Conservation (phyloP, 2,329 filamentous ascomycete species). For the Fusarium citri region DNA sequence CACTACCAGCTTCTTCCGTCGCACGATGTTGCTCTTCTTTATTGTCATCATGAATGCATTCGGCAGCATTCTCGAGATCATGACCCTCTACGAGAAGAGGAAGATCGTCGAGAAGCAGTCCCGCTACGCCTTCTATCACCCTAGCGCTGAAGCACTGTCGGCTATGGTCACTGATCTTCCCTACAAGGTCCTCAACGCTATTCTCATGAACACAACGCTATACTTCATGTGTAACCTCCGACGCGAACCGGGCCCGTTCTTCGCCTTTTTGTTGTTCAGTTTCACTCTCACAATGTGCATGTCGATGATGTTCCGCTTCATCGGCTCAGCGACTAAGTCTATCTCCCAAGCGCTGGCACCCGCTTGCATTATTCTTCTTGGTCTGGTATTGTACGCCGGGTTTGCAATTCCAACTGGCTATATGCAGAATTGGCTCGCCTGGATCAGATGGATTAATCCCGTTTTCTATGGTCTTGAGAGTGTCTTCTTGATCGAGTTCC, state of each 20-base stretch:
- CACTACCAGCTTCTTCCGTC: slow-evolving; percentile 27
- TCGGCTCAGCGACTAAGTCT: slow-evolving; percentile 39
- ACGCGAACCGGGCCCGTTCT: slow-evolving; percentile 64
- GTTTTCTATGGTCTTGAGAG: slow-evolving; percentile 73
- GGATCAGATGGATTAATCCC: slow-evolving; percentile 73
- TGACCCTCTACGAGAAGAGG: slow-evolving; percentile 43
- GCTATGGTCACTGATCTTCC: slow-evolving; percentile 36
- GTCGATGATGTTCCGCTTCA: slow-evolving; percentile 69
- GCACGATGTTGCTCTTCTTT: slow-evolving; percentile 30
- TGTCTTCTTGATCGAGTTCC: slow-evolving; percentile 72
- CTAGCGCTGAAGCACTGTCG: slow-evolving; percentile 40
- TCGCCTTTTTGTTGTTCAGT: slow-evolving; percentile 58
- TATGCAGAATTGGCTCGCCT: slow-evolving; percentile 64
- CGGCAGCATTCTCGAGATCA: slow-evolving; percentile 35
- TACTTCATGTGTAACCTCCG: slow-evolving; percentile 76
- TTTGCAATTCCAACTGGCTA: slow-evolving; percentile 57
- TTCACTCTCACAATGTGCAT: slow-evolving; percentile 69
- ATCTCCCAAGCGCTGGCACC: slow-evolving; percentile 42
- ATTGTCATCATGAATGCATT: slow-evolving; percentile 39
- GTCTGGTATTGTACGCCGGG: slow-evolving; percentile 62
- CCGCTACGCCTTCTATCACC: slow-evolving; percentile 50
- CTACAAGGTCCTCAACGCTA: slow-evolving; percentile 31
- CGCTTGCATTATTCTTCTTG: slow-evolving; percentile 35
- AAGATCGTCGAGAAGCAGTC: slow-evolving; percentile 50
- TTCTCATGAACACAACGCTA: slow-evolving; percentile 58